Evolutionary conservation across 1,139 yeast species (phyloP).

Genomic region (Sugiyamaella neomexicana): DNA sequence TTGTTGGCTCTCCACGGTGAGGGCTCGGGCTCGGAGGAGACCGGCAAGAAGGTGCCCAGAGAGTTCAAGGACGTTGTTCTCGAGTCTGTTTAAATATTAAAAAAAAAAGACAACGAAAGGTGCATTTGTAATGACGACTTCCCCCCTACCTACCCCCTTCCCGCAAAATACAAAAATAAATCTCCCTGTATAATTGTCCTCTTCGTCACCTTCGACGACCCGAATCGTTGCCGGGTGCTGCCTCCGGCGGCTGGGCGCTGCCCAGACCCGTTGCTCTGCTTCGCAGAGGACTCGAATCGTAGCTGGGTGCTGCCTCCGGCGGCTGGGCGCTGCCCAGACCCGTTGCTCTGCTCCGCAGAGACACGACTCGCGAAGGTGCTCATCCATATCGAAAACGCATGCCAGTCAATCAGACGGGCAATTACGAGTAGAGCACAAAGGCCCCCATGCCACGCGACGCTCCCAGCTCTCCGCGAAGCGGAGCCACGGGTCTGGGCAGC

Average conservation of each 20-base stretch:
- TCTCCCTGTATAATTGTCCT: neutral
- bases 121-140: slow-evolving; percentile 14
- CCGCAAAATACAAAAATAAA: slow-evolving; percentile 7
- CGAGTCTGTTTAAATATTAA: slow-evolving; percentile 71
- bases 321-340: neutral
- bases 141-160: too few species aligned
- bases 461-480: too few species aligned
- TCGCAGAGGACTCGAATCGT: too few species aligned
- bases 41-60: slow-evolving; percentile 85
- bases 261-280: too few species aligned
- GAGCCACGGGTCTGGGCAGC: neutral
- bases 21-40: slow-evolving; percentile 70
- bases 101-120: slow-evolving; percentile 16
- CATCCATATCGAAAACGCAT: too few species aligned
- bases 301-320: neutral
- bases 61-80: slow-evolving; percentile 91
- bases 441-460: too few species aligned
- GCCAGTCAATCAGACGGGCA: too few species aligned
- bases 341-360: neutral
- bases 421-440: too few species aligned
- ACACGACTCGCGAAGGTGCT: too few species aligned
- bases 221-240: too few species aligned
- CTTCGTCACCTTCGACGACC: too few species aligned
- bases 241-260: too few species aligned
- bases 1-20: slow-evolving; percentile 91